Percentiles rank a stretch among this genome's conserved stretches.
These are phyloP conservation scores for Huiozyma sinensis DNA, from an alignment of 805 yeast genomes.

Conservation along the genomic window DNA sequence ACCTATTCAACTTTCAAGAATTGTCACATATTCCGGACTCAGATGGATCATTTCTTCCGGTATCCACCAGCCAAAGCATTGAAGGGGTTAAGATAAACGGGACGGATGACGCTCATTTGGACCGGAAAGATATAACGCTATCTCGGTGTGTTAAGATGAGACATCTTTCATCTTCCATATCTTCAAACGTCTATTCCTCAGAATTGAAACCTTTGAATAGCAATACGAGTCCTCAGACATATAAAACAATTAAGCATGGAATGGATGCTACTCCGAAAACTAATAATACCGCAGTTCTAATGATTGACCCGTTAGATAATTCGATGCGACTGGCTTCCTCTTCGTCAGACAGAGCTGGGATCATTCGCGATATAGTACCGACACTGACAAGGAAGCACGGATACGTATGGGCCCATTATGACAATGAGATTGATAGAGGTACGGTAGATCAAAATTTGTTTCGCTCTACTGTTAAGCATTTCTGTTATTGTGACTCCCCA, in stretches of 20 bases:
- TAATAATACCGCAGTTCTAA: constrained; percentile 3
- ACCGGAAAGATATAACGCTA: constrained; percentile 26
- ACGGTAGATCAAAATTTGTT: neutral
- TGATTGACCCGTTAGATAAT: constrained; percentile 16
- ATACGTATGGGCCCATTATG: constrained; percentile 6
- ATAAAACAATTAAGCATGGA: neutral
- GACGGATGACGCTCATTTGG: neutral
- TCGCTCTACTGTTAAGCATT: neutral
- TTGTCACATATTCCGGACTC: constrained; percentile 3
- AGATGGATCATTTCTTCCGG: neutral
- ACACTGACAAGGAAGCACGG: constrained; percentile 4
- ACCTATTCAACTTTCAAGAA: constrained; percentile 21
- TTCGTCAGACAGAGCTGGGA: neutral
- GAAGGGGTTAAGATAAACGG: neutral
- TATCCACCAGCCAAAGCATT: neutral
- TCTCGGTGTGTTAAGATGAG: constrained; percentile 31
- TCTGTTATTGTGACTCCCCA: neutral
- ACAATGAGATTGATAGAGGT: neutral
- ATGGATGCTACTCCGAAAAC: neutral
- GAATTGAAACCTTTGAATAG: neutral
- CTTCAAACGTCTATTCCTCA: constrained; percentile 24
- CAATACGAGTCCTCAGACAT: neutral
- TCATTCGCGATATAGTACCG: constrained; percentile 5
- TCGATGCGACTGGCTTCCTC: constrained; percentile 13
- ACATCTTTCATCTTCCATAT: constrained; percentile 25